These are phyloP conservation scores for Huntiella moniliformis DNA, from an alignment of 2,329 filamentous ascomycete genomes.

Conservation along the genomic window DNA sequence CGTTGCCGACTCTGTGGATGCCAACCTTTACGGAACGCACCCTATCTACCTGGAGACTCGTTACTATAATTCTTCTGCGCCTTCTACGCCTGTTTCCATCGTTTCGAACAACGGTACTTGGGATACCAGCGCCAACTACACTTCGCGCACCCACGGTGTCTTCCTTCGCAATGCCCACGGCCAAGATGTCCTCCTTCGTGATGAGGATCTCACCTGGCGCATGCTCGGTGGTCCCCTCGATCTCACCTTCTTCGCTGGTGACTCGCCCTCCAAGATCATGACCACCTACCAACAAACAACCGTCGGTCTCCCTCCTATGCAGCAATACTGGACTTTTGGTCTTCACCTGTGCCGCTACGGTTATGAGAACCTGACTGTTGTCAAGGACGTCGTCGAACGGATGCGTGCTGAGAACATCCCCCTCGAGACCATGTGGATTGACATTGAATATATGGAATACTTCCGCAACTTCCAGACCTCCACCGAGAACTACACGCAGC, in stretches of 20 bases:
- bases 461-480: slow-evolving; percentile 42
- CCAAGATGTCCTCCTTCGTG: slow-evolving; percentile 49
- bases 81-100: slow-evolving; percentile 26
- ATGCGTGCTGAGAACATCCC: slow-evolving; percentile 47
- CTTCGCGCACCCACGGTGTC: slow-evolving; percentile 55
- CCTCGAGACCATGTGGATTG: slow-evolving; percentile 55
- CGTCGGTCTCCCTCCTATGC: slow-evolving; percentile 55
- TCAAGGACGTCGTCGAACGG: slow-evolving; percentile 47
- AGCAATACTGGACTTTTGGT: slow-evolving; percentile 66
- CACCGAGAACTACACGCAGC: slow-evolving; percentile 21
- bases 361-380: slow-evolving; percentile 51
- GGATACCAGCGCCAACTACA: slow-evolving; percentile 30
- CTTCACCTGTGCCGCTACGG: slow-evolving; percentile 64
- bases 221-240: slow-evolving; percentile 60
- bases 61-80: slow-evolving; percentile 40
- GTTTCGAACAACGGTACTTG: slow-evolving; percentile 23
- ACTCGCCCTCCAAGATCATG: slow-evolving; percentile 47
- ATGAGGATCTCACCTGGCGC: slow-evolving; percentile 51
- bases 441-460: slow-evolving; percentile 51
- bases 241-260: slow-evolving; percentile 61
- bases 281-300: slow-evolving; percentile 50
- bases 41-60: slow-evolving; percentile 65
- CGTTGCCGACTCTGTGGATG: slow-evolving; percentile 42
- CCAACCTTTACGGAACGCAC: slow-evolving; percentile 59
- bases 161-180: slow-evolving; percentile 61